Base-by-base conservation (phyloP, 305 asterid species). In the Fraxinus ornus region DNA sequence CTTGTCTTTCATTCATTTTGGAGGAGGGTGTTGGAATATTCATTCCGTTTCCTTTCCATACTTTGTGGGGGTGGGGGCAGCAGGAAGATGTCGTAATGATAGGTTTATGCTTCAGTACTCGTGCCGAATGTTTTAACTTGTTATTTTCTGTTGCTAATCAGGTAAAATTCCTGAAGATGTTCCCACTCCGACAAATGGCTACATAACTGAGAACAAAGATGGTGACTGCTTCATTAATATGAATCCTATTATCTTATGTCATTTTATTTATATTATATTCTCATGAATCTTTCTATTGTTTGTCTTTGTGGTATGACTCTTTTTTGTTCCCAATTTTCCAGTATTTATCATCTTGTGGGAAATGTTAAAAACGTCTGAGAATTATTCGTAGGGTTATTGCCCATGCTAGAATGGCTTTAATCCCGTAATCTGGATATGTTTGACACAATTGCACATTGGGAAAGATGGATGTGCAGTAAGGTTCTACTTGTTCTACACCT, bases 151-250 rank as follows among this genome's bases (percentile, higher is more conserved):
- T 35, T 83, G 30, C 7, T 81, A 30, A 79, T 79, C 4, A 93
- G 97, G 96, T 74, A 82, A 90, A 78, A 70, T 68, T 57, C 84
- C 52, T 52, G 90, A 84, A 44, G 87, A 84, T 82, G 90, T n/a
- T 41, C 81, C 86, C 81, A 76, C 87, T 81, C 70, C 83, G 36
- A 28, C 75, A 70, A 89, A 90, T 81, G 94, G 93, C 79, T 82
- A 85, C 77, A 70, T 52, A 55, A 55, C 86, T 26, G 78, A 77
- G 68, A 86, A 84, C 81, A 88, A 85, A 92, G 88, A 88, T 82
- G 91, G 94, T 90, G 57, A 87, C 90, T 86, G 79, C 39, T 79
- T 72, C 21, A 30, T 64, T 75, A 30, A 33, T 62, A 32, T 78
- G 76, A 78, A 78, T 24, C 36, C 81, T 24, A 36, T 62, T 26